Conservation (phyloP, 805 yeast species). For the Pichia eremophila region DNA sequence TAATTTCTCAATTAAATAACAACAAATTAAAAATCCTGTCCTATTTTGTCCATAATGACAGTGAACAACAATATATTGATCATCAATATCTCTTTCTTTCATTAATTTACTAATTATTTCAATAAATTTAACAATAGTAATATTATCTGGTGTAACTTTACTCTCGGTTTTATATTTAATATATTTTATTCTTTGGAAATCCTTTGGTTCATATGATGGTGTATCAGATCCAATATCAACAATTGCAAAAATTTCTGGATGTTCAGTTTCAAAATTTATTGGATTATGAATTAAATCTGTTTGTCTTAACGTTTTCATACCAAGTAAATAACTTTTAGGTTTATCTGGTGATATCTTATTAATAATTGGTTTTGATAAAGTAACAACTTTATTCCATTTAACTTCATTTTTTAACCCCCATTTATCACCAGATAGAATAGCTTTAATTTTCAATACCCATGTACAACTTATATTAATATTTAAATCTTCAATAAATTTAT, state of each 20-base stretch:
- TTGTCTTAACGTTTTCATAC: slow-evolving; percentile 68
- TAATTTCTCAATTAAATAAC: slow-evolving; percentile 52
- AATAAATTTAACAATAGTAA: slow-evolving; percentile 48
- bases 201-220: slow-evolving; percentile 60
- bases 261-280: slow-evolving; percentile 34
- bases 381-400: slow-evolving; percentile 54
- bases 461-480: slow-evolving; percentile 50
- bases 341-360: slow-evolving; percentile 18
- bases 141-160: slow-evolving; percentile 60
- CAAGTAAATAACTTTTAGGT: slow-evolving; percentile 42
- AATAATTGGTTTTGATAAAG: slow-evolving; percentile 38
- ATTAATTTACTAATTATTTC: slow-evolving; percentile 42
- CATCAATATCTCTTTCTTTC: slow-evolving; percentile 6
- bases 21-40: slow-evolving; percentile 65
- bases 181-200: slow-evolving; percentile 46
- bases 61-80: slow-evolving; percentile 52
- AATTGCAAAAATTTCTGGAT: slow-evolving; percentile 46
- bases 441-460: slow-evolving; percentile 61
- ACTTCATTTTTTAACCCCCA: slow-evolving; percentile 73
- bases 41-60: slow-evolving; percentile 79
- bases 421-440: slow-evolving; percentile 56
- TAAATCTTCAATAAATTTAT: slow-evolving; percentile 43
- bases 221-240: slow-evolving; percentile 62
- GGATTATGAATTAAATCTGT: slow-evolving; percentile 58
- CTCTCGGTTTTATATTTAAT: slow-evolving; percentile 71